Percentiles rank a stretch among this genome's conserved stretches.
Evolutionary conservation across 2,329 filamentous ascomycete species (phyloP).

Genomic region (Fusarium continuum): DNA sequence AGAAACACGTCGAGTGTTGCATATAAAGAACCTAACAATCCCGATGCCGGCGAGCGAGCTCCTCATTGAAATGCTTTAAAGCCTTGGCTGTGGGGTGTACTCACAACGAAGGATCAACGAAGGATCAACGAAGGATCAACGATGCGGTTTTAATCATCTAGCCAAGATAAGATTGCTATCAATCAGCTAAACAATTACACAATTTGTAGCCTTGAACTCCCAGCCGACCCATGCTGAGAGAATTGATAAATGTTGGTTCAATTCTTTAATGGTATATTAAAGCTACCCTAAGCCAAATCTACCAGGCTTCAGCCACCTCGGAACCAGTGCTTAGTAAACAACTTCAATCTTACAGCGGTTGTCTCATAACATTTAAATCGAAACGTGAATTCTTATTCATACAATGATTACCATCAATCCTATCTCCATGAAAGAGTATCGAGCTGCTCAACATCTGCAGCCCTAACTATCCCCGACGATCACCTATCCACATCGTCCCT

Average conservation of each 20-base stretch:
- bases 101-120: no score
- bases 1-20: neutral
- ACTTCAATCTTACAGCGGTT: neutral
- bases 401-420: constrained; percentile 43
- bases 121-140: neutral
- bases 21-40: neutral
- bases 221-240: no score
- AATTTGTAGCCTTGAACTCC: neutral
- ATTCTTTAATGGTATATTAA: no score
- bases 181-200: constrained; percentile 7
- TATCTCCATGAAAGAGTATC: constrained; percentile 25
- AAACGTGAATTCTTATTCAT: constrained; percentile 40
- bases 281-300: neutral
- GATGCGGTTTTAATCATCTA: constrained; percentile 1
- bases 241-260: no score
- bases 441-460: constrained; percentile 9
- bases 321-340: no score
- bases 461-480: constrained; percentile 6
- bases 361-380: neutral
- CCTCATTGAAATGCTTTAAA: constrained; percentile 1
- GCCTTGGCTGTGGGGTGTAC: constrained; percentile 5
- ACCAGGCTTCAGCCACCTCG: no score
- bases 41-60: constrained; percentile 3
- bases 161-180: constrained; percentile 19
- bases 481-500: constrained; percentile 12